Evolutionary conservation across 2,329 filamentous ascomycete species (phyloP), one percentile per base, ranked within the genome.

Genomic region (Penicillium oxalicum): DNA sequence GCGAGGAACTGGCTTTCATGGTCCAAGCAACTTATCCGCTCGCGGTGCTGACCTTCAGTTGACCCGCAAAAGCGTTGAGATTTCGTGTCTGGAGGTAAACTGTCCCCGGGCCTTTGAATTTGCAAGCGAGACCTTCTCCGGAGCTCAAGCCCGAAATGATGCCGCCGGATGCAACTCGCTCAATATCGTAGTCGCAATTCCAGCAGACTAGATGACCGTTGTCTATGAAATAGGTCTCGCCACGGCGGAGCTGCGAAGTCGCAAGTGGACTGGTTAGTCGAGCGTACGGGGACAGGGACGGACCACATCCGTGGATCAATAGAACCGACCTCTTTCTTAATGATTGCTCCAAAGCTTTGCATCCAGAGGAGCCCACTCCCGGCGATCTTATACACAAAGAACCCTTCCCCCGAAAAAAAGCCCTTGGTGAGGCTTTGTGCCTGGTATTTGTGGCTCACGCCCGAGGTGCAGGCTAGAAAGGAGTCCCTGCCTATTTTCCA

Each of bases 21-120:
- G 1, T 18, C 18, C 18, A 18, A 18, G 18, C 18, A 18, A 18
- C 18, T 18, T 38, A 61, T 6, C 49, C 57, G 52, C 53, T 61
- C 1, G 67, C 62, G 4, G 67, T 65, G 53, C 74, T 69, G 0
- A 70, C 62, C 13, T 71, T 63, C 57, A 84, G 65, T 68, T 79
- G 83, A 11, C 68, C 62, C 1, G 74, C 74, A 62, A 86, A 84
- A 0, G 77, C 76, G 9, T 82, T 80, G 44, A 89, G 78, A 64
- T 96, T 97, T 53, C 93, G 81, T 1, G 93, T 97, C 71, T 98
- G 93, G 60, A 97, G 77, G 63, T 91, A 96, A 0, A 98, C 80
- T 0, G 89, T 94, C 0, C 93, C 93, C 0, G 93, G 93, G 37
- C 79, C 91, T 0, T 85, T 89, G 58, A 97, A 97, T 65, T 90